Percentiles rank a stretch among this genome's conserved stretches.
phyloP scores from a whole-genome alignment of 2,329 filamentous ascomycete genomes.

The Aspergillus pseudoviridinutans region DNA sequence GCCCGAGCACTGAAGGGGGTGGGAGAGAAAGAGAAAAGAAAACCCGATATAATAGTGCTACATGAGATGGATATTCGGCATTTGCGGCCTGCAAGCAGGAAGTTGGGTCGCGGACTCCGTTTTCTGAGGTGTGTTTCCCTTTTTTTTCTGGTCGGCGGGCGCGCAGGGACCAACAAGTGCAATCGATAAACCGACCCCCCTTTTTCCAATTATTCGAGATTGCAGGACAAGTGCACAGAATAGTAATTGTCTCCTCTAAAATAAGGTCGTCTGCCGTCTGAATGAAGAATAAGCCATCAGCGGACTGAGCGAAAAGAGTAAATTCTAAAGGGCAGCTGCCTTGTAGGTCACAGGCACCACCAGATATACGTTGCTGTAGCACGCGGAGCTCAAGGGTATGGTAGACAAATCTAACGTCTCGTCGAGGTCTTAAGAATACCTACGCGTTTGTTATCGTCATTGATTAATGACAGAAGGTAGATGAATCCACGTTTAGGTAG shows the following conservation, averaged over 20 bases:
- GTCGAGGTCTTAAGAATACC: neutral
- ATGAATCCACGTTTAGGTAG: neutral
- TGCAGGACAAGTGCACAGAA: neutral
- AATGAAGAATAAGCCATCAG: conserved; percentile 20
- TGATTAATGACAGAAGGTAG: neutral
- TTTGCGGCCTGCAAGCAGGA: conserved; percentile 1
- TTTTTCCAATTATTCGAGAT: conserved; percentile 4
- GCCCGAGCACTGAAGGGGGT: conserved; percentile 2
- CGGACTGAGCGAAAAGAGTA: conserved; percentile 19
- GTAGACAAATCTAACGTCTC: neutral
- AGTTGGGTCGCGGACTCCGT: neutral
- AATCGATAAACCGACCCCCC: conserved; percentile 11
- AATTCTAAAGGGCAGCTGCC: conserved; percentile 30
- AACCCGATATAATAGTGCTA: conserved; percentile 14
- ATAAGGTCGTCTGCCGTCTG: neutral
- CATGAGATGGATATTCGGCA: conserved; percentile 14
- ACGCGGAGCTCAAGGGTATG: neutral
- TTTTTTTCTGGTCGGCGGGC: conserved; percentile 2
- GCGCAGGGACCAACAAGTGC: conserved; percentile 4
- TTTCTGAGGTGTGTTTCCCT: neutral
- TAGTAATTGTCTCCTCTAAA: conserved; percentile 8
- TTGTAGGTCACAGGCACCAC: conserved; percentile 28
- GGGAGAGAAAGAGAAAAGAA: conserved; percentile 3
- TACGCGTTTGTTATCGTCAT: neutral
- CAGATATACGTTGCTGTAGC: conserved; percentile 15